Base-by-base conservation (phyloP, 2,329 filamentous ascomycete species). In the Epicoccum sorghinum region DNA sequence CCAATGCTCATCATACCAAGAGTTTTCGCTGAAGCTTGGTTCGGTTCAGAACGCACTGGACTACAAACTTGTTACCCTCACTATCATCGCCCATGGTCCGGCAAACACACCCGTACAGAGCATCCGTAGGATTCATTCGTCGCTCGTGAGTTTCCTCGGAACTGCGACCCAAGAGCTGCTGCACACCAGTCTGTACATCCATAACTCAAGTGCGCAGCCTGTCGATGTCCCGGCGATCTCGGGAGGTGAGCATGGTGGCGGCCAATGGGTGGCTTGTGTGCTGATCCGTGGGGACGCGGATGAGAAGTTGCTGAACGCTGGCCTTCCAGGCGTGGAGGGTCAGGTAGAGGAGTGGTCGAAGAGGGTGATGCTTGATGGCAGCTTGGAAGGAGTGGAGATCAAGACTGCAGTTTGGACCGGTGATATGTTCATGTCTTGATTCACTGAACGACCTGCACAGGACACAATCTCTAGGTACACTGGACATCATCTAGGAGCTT, bases 41-140 rank as follows among this genome's bases (percentile, higher is more conserved):
- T 30, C 23, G 22, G n/a, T 25, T 1, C 25, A 27, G 10, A n/a
- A 45, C 2, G 33, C 49, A 25, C 12, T 24, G 2, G 14, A 12
- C 4, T 47, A 24, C 41, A 36, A 22, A 14, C 54, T 53, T 8
- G 25, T 57, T 23, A 52, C 52, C 4, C 14, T 55, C 14, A 47
- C 48, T 0, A 43, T 53, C 18, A 24, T 8, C 6, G 29, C 29
- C 9, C 18, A 5, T 7, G 25, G 14, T 5, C 24, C 29, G 30
- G 18, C 6, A n/a, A 12, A 33, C 3, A 25, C 44, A 6, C 18
- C 39, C 7, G 12, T 13, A 8, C 7, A 9, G 13, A 12, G 2
- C 7, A 8, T 43, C 7, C 4, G 27, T 8, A 44, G 7, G 5
- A 24, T 50, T 4, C 39, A 35, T 5, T 22, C 40, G 7, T 50